Evolutionary conservation across 106 monocot genomes (phyloP).

Genomic region (Triglochin maritima): DNA sequence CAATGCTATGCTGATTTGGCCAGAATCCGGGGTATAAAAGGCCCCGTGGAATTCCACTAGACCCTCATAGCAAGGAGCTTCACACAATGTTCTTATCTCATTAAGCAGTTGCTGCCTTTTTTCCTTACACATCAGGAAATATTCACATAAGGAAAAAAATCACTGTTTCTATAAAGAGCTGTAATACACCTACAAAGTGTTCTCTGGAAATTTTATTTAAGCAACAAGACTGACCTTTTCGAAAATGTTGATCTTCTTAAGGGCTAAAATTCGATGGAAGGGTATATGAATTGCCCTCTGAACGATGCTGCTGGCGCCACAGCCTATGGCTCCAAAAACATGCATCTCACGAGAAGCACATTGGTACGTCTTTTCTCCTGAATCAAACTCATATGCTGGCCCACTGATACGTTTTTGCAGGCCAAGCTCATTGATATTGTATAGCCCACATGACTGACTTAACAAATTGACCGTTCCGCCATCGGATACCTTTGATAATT

Average conservation of each 20-base stretch:
- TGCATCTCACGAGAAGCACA: slow-evolving; percentile 95
- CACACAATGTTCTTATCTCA: slow-evolving; percentile 90
- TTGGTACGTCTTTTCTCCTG: slow-evolving; percentile 59
- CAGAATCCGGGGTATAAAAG: slow-evolving; percentile 87
- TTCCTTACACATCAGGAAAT: slow-evolving; percentile 41
- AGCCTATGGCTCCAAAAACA: slow-evolving; percentile 90
- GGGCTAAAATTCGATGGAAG: slow-evolving; percentile 70
- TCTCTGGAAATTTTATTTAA: neutral
- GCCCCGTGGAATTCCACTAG: slow-evolving; percentile 98
- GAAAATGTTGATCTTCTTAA: slow-evolving; percentile 88
- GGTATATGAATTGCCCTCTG: slow-evolving; percentile 84
- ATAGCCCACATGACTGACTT: slow-evolving; percentile 79
- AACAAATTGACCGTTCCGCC: slow-evolving; percentile 84
- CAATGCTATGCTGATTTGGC: slow-evolving; percentile 90
- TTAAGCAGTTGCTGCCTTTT: slow-evolving; percentile 91
- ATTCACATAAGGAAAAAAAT: neutral
- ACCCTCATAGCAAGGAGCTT: slow-evolving; percentile 64
- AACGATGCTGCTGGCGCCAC: slow-evolving; percentile 89
- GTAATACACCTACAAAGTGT: neutral
- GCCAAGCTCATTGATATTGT: slow-evolving; percentile 87
- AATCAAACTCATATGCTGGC: slow-evolving; percentile 35
- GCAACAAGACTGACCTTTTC: slow-evolving; percentile 57
- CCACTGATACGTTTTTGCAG: slow-evolving; percentile 60
- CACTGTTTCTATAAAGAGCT: neutral
- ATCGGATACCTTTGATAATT: slow-evolving; percentile 52